Percentiles rank a stretch among this genome's conserved stretches.
Conservation (phyloP, 75 land plant genomes). For the Chamaecyparis obtusa region DNA sequence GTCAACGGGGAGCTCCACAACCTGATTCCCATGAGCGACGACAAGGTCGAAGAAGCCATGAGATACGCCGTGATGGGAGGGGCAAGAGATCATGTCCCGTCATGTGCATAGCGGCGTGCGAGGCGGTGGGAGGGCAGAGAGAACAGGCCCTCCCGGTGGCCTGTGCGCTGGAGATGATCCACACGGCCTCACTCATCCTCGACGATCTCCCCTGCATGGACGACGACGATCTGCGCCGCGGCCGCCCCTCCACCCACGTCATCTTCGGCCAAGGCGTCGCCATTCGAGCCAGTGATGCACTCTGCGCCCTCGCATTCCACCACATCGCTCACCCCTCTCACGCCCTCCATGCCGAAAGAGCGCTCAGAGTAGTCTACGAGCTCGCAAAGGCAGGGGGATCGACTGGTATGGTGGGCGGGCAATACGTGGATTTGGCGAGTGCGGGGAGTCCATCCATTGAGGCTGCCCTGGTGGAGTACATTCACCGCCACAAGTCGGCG, state of each 20-base stretch:
- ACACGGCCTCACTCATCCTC: constrained; percentile 35
- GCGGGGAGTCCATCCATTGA: constrained; percentile 17
- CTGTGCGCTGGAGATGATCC: constrained; percentile 74
- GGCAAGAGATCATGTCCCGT: constrained; percentile 59
- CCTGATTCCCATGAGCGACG: constrained; percentile 34
- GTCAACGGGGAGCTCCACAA: constrained; percentile 35
- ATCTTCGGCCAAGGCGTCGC: constrained; percentile 62
- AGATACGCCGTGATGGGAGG: constrained; percentile 58
- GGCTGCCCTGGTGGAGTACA: constrained; percentile 21
- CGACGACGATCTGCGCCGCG: constrained; percentile 21
- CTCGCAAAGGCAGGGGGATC: constrained; percentile 67
- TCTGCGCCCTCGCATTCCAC: constrained; percentile 56
- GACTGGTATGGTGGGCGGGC: constrained; percentile 69
- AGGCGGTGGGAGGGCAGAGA: constrained; percentile 59
- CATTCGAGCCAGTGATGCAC: constrained; percentile 66
- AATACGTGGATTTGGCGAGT: constrained; percentile 45
- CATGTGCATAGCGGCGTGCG: constrained; percentile 79
- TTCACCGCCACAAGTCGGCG: constrained; percentile 57
- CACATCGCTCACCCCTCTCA: constrained; percentile 44
- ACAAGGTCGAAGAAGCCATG: constrained; percentile 56
- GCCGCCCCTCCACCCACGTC: constrained; percentile 49
- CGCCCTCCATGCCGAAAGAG: constrained; percentile 26
- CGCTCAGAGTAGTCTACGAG: constrained; percentile 50
- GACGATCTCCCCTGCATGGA: too few relatives aligned
- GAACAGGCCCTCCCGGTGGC: constrained; percentile 62